These are phyloP conservation scores for Myxozyma melibiosi DNA, from an alignment of 805 yeast species.

Conservation along the genomic window DNA sequence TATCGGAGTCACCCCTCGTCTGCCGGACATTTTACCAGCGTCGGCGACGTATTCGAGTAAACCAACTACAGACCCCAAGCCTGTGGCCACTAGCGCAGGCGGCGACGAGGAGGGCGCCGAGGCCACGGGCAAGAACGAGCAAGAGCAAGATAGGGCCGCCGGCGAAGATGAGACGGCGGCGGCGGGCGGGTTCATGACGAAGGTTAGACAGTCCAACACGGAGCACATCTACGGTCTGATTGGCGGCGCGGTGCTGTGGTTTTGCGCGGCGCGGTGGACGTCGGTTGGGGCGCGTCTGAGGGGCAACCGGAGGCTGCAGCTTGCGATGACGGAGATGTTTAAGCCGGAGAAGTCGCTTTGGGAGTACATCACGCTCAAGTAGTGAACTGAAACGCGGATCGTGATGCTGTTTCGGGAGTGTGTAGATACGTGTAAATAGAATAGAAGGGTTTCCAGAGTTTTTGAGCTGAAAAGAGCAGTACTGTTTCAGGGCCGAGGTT, in stretches of 20 bases:
- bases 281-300: constrained; percentile 13
- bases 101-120: neutral
- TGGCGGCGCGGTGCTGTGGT: constrained; percentile 25
- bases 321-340: constrained; percentile 8
- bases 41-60: no score
- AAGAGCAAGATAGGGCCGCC: neutral
- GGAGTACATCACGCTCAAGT: constrained; percentile 1
- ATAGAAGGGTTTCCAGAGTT: no score
- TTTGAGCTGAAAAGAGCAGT: no score
- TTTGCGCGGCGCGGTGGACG: constrained; percentile 23
- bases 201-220: neutral
- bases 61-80: no score
- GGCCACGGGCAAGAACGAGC: neutral
- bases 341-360: constrained; percentile 12
- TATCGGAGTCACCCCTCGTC: neutral
- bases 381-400: no score
- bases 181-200: neutral
- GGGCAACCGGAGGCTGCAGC: constrained; percentile 12
- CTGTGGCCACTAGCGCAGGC: neutral
- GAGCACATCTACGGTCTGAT: constrained; percentile 25
- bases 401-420: no score
- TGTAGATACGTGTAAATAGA: neutral
- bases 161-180: neutral
- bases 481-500: no score
- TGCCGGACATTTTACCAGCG: neutral